Evolutionary conservation across 169 alveolate species (phyloP).

Genomic region (Cystoisospora suis): DNA sequence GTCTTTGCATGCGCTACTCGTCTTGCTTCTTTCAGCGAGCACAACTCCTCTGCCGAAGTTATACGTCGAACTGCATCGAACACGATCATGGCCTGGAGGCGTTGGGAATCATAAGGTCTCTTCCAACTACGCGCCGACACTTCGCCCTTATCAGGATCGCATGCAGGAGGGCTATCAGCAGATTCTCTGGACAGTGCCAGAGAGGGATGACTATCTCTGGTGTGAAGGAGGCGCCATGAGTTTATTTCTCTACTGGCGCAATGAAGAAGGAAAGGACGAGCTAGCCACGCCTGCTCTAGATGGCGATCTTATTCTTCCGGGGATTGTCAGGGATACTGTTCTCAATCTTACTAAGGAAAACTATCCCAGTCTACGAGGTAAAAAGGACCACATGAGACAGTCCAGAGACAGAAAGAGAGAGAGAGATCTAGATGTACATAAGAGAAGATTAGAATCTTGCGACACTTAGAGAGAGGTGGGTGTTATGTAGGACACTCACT

Average conservation of each 20-base stretch:
- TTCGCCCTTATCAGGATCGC: not conserved
- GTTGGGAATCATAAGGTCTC: slow-evolving; percentile 36
- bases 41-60: not conserved
- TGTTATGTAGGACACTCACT: too few species aligned
- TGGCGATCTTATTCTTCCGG: slow-evolving; percentile 35
- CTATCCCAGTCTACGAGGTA: slow-evolving; percentile 25
- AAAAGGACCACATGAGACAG: not conserved
- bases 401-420: too few species aligned
- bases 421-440: too few species aligned
- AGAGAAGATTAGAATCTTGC: too few species aligned
- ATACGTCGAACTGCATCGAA: not conserved
- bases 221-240: slow-evolving; percentile 42
- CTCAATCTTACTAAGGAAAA: not conserved
- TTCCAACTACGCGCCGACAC: slow-evolving; percentile 34
- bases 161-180: slow-evolving; percentile 10
- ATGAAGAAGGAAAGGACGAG: slow-evolving; percentile 39
- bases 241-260: slow-evolving; percentile 28
- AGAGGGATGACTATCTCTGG: slow-evolving; percentile 9
- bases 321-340: slow-evolving; percentile 27
- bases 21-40: not conserved
- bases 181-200: not conserved
- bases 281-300: slow-evolving; percentile 38
- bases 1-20: not conserved
- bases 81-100: slow-evolving; percentile 41
- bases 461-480: too few species aligned